phyloP scores from a whole-genome alignment of 2,329 filamentous ascomycete species.

The Exophiala aquamarina region DNA sequence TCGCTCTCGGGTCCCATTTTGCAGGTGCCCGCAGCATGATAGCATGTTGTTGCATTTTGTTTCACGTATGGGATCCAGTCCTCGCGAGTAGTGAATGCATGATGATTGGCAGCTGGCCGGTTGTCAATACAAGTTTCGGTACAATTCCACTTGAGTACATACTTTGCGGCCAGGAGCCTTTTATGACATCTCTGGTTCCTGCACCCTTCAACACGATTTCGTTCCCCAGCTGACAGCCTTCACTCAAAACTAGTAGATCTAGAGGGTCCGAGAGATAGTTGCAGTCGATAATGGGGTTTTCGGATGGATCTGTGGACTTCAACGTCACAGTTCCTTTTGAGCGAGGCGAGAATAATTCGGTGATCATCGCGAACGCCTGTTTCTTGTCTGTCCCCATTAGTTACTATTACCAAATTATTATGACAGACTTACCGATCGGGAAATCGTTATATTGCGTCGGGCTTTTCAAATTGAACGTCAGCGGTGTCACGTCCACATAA shows the following conservation, averaged over 20 bases:
- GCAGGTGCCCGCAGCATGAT: conserved; percentile 59
- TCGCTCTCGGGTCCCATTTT: conserved; percentile 55
- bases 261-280: conserved; percentile 58
- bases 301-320: conserved; percentile 47
- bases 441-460: conserved; percentile 58
- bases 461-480: too few relatives aligned
- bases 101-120: conserved; percentile 46
- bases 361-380: conserved; percentile 59
- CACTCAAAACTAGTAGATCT: conserved; percentile 59
- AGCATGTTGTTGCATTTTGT: conserved; percentile 61
- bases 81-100: conserved; percentile 53
- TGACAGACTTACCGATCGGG: conserved; percentile 39
- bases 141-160: not conserved
- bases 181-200: conserved; percentile 59
- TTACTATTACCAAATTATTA: not conserved
- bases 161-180: conserved; percentile 58
- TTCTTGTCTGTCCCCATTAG: conserved; percentile 40
- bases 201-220: conserved; percentile 60
- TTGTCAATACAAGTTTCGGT: conserved; percentile 1
- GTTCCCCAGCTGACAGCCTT: conserved; percentile 59
- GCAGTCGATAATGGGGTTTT: conserved; percentile 59
- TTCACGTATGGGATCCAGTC: conserved; percentile 60
- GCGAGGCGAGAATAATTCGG: conserved; percentile 58
- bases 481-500: too few relatives aligned
- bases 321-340: conserved; percentile 58